These are phyloP conservation scores for Populus hybrid DNA, from an alignment of 441 rosid genomes.

Conservation along the genomic window DNA sequence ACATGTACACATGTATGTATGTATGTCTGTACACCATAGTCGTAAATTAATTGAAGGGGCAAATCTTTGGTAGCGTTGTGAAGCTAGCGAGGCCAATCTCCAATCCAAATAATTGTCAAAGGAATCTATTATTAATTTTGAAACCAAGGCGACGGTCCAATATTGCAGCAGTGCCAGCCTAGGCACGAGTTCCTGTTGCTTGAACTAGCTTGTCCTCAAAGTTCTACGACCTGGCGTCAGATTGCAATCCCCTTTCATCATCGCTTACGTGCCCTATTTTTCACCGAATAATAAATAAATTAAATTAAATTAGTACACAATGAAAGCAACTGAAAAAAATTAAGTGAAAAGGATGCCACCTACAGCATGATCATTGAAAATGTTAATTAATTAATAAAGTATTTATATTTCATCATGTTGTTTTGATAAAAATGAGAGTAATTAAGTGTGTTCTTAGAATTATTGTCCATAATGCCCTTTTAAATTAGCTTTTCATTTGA, in stretches of 20 bases:
- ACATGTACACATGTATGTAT: not conserved
- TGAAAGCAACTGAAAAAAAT: not conserved
- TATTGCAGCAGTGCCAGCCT: constrained; percentile 19
- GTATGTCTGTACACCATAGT: too few relatives aligned
- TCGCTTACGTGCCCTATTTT: constrained; percentile 35
- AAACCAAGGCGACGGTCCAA: constrained; percentile 21
- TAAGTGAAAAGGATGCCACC: not conserved
- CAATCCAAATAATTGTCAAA: constrained; percentile 13
- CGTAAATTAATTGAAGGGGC: too few relatives aligned
- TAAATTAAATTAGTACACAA: not conserved
- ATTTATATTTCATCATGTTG: too few relatives aligned
- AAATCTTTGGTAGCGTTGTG: too few relatives aligned
- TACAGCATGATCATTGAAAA: not conserved
- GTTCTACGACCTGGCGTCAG: constrained; percentile 19
- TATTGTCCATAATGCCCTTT: too few relatives aligned
- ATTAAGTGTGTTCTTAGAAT: too few relatives aligned
- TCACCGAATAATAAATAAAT: not conserved
- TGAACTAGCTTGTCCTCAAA: constrained; percentile 8
- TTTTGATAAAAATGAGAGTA: not conserved
- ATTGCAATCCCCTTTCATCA: constrained; percentile 33
- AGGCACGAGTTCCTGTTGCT: not conserved
- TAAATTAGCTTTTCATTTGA: too few relatives aligned
- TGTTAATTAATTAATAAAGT: not conserved
- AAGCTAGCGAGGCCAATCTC: too few relatives aligned
- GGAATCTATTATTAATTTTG: not conserved